phyloP scores from a whole-genome alignment of 345 rosid genomes.

The Euphorbia lathyris region DNA sequence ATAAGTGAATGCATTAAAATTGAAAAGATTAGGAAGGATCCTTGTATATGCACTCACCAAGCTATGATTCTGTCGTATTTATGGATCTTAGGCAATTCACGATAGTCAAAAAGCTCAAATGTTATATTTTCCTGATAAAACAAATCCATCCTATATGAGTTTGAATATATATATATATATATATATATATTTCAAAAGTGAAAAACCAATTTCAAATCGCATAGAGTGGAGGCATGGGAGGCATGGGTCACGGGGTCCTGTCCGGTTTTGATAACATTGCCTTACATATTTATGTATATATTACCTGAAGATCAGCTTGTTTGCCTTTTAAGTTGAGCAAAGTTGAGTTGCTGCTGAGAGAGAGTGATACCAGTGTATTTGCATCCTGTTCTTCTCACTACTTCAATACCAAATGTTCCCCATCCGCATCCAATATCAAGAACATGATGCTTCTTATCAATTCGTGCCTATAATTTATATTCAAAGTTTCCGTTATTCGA shows the following conservation, averaged over 20 bases:
- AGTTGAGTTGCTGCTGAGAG: slow-evolving; percentile 65
- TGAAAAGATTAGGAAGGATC: no score
- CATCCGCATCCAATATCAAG: slow-evolving; percentile 92
- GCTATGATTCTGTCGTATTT: slow-evolving; percentile 80
- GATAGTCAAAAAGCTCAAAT: slow-evolving; percentile 70
- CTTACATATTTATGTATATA: not conserved
- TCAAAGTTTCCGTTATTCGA: no score
- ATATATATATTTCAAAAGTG: slow-evolving; percentile 27
- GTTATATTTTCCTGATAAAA: slow-evolving; percentile 50
- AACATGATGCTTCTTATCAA: slow-evolving; percentile 55
- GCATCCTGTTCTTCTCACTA: slow-evolving; percentile 78
- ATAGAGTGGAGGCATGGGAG: no score
- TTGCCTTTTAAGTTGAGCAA: slow-evolving; percentile 60
- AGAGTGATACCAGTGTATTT: slow-evolving; percentile 76
- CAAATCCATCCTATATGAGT: not conserved
- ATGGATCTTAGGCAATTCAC: slow-evolving; percentile 47
- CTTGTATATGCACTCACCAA: slow-evolving; percentile 42
- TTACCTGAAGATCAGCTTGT: slow-evolving; percentile 86
- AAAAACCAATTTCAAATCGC: no score
- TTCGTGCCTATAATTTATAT: slow-evolving; percentile 39
- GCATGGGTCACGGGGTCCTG: no score
- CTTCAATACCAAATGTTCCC: slow-evolving; percentile 84
- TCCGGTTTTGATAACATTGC: no score
- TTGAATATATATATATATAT: not conserved
- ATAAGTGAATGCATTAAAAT: no score